phyloP scores from a whole-genome alignment of 345 rosid genomes.

The Lenwebbia sp. region DNA sequence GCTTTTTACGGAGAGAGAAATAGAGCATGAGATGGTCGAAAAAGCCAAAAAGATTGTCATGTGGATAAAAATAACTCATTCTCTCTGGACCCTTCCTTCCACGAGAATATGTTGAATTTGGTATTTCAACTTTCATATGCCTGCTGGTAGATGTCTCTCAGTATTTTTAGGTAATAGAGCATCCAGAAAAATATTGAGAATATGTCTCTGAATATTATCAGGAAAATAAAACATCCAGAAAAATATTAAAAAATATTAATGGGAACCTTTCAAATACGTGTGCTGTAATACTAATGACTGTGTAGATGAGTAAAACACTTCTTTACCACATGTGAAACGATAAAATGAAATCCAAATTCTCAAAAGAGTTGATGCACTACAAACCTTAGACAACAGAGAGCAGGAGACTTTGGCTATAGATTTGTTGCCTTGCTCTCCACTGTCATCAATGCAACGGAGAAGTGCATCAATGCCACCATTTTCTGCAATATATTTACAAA shows the following conservation, averaged over 20 bases:
- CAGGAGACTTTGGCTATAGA: slow-evolving; percentile 63
- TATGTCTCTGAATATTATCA: neutral
- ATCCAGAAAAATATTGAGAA: neutral
- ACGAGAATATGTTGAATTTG: neutral
- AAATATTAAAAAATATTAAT: neutral
- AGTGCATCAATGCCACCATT: slow-evolving; percentile 74
- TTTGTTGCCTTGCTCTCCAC: slow-evolving; percentile 72
- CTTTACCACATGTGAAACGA: neutral
- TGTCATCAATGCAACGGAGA: slow-evolving; percentile 63
- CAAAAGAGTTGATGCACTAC: neutral
- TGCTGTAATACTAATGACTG: neutral
- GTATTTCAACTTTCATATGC: neutral
- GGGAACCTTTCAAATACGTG: neutral
- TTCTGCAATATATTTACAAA: slow-evolving; percentile 83
- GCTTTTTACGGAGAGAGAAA: neutral
- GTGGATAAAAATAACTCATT: neutral
- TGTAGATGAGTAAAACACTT: neutral
- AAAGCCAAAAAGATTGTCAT: neutral
- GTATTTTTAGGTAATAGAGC: neutral
- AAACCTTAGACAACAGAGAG: slow-evolving; percentile 73
- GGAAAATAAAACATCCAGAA: neutral
- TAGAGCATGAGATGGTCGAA: neutral
- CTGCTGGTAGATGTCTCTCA: neutral
- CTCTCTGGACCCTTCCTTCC: neutral
- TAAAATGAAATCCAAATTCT: neutral